phyloP scores from a whole-genome alignment of 148 eudicot genomes.

The Vaccinium myrtillus region DNA sequence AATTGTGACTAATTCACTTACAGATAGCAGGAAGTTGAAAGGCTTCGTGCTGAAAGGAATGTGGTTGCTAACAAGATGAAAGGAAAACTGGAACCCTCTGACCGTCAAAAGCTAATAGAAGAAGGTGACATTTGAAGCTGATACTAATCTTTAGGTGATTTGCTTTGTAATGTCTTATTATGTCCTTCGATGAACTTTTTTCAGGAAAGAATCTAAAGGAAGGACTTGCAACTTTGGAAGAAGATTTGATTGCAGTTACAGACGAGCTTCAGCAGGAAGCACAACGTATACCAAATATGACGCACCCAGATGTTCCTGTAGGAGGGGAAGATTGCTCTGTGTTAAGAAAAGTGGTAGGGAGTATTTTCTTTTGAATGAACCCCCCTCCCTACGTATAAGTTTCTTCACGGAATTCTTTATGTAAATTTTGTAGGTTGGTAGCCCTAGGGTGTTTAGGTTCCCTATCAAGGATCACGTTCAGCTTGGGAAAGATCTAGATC shows the following conservation, averaged over 20 bases:
- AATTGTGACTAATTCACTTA: conserved; percentile 68
- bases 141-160: neutral
- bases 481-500: conserved; percentile 86
- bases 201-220: conserved; percentile 87
- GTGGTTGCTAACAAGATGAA: conserved; percentile 94
- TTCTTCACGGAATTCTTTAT: neutral
- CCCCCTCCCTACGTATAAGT: neutral
- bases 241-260: conserved; percentile 64
- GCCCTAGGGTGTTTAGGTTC: conserved; percentile 58
- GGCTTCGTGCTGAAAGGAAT: conserved; percentile 85
- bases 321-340: conserved; percentile 80
- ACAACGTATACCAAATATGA: conserved; percentile 89
- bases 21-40: conserved; percentile 97
- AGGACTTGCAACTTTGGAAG: conserved; percentile 63
- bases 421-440: conserved; percentile 54
- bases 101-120: conserved; percentile 84
- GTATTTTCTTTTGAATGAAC: conserved; percentile 53
- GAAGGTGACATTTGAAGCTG: conserved; percentile 43
- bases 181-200: conserved; percentile 24
- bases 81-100: conserved; percentile 72
- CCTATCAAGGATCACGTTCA: conserved; percentile 76
- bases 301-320: conserved; percentile 86
- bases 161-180: conserved; percentile 23
- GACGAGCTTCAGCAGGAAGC: conserved; percentile 92
- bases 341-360: conserved; percentile 43